These are phyloP conservation scores for Raphidocelis subcapitata DNA, from an alignment of 139 green algal species.

Conservation along the genomic window DNA sequence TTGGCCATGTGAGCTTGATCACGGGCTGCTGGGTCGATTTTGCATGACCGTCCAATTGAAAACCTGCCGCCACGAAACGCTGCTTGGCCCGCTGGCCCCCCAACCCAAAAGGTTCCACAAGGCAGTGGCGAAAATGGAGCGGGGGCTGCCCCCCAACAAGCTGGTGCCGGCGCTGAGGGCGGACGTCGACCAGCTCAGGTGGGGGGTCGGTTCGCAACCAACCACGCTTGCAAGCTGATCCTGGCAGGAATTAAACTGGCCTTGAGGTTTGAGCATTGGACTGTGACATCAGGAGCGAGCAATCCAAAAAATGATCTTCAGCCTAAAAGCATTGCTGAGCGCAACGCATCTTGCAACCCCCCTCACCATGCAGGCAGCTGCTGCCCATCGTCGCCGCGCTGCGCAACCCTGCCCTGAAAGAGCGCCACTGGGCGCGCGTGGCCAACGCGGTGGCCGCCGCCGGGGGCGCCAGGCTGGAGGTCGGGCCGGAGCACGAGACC, in stretches of 20 bases:
- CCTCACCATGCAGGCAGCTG: slow-evolving; percentile 12
- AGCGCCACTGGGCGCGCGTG: slow-evolving; percentile 79
- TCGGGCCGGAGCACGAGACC: slow-evolving; percentile 38
- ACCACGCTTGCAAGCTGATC: not conserved
- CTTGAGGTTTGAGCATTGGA: too few relatives aligned
- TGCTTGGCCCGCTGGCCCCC: not conserved
- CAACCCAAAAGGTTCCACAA: slow-evolving; percentile 55
- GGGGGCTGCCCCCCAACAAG: slow-evolving; percentile 69
- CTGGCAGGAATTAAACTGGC: too few relatives aligned
- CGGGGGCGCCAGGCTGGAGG: not conserved
- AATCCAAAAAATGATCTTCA: too few relatives aligned
- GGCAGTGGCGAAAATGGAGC: slow-evolving; percentile 66
- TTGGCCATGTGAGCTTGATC: too few relatives aligned
- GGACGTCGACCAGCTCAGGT: slow-evolving; percentile 57
- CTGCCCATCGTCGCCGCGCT: slow-evolving; percentile 47
- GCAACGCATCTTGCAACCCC: not conserved
- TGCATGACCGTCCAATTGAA: too few relatives aligned
- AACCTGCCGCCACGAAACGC: too few relatives aligned
- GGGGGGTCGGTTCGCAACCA: too few relatives aligned
- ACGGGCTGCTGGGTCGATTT: too few relatives aligned
- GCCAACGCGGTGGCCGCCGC: slow-evolving; percentile 50
- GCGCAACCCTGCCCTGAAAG: slow-evolving; percentile 63
- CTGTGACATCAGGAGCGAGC: too few relatives aligned
- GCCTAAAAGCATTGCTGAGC: too few relatives aligned
- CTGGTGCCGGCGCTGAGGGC: slow-evolving; percentile 59